Evolutionary conservation across 2,329 filamentous ascomycete species (phyloP), one percentile per base, ranked within the genome.

Genomic region (Nemania sp.): DNA sequence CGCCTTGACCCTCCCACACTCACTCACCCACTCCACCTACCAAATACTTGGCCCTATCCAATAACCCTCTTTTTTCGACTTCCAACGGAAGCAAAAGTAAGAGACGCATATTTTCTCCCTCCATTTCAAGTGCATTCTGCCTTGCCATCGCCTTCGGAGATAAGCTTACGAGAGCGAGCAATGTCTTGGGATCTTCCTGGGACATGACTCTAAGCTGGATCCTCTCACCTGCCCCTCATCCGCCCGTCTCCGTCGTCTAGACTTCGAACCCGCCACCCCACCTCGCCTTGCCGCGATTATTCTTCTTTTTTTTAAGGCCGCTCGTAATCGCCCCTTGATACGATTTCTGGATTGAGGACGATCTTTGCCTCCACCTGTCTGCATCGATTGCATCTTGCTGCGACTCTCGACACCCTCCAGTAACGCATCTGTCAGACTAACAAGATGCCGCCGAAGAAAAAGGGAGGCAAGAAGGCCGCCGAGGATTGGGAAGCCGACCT

Each of bases 401-500:
- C 26, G 14, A 28, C 26, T 28, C 11, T 6, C 26, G 26, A 11
- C 6, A 6, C 3, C 36, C 3, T 20, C 20, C 20, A n/a, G 2
- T 40, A 19, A 40, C 20, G 15, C 36, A 43, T 26, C 36, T 28
- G 19, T 28, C 17, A 44, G 9, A 71, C 60, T 64, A 57, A 57
- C 73, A 79, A 73, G 57, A 97, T 97, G 93, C 78, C 92, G 69
- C 92, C 92, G 59, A 97, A 97, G 80, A 95, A 94, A 82, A 97
- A 96, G 83, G 79, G 77, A 65, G 88, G 87, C 72, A 89, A 86
- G 75, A 95, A 93, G 80, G 84, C 80, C 70, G 84, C 89, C 70
- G 90, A 96, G 68, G 91, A 97, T 80, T 97, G 93, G 93, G 94
- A 97, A 74, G 86, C 89, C 51, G 91, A 96, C 61, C 80, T 97